A percentile compares a stretch with the other conserved stretches of the same genome.
Conservation (phyloP, 192 early-diverging fungal species). For the Coemansia aciculifera region DNA sequence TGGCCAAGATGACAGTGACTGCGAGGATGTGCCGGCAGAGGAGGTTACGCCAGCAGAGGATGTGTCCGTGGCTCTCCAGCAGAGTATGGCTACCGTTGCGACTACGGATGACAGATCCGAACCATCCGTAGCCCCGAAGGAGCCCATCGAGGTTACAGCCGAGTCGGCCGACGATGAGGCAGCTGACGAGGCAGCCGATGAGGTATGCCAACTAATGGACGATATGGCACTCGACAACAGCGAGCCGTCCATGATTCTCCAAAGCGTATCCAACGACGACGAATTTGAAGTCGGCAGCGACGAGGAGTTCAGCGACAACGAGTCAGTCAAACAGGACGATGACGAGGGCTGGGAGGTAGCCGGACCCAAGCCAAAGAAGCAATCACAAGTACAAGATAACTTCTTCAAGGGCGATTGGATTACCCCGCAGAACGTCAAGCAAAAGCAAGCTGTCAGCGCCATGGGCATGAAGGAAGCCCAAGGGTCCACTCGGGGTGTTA, state of each 20-base stretch:
- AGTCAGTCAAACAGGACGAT: slow-evolving; percentile 17
- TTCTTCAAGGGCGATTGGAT: slow-evolving; percentile 85
- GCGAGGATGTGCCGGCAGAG: slow-evolving; percentile 8
- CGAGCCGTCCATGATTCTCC: not conserved
- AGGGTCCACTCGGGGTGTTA: slow-evolving; percentile 24
- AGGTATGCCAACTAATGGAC: not conserved
- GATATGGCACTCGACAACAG: not conserved
- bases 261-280: slow-evolving; percentile 17
- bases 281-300: slow-evolving; percentile 19
- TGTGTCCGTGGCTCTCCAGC: not conserved
- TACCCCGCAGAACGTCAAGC: slow-evolving; percentile 82
- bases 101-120: not conserved
- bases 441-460: slow-evolving; percentile 62
- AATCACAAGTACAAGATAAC: slow-evolving; percentile 47
- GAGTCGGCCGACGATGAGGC: not conserved
- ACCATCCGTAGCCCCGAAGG: not conserved
- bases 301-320: slow-evolving; percentile 10
- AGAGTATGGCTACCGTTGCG: slow-evolving; percentile 11
- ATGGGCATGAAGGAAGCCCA: slow-evolving; percentile 54
- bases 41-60: not conserved
- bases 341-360: slow-evolving; percentile 58
- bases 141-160: not conserved
- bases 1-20: not conserved
- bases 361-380: slow-evolving; percentile 22
- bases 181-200: not conserved